Evolutionary conservation across 371 early-diverging fungal species (phyloP).

Genomic region (Parasitella parasitica): DNA sequence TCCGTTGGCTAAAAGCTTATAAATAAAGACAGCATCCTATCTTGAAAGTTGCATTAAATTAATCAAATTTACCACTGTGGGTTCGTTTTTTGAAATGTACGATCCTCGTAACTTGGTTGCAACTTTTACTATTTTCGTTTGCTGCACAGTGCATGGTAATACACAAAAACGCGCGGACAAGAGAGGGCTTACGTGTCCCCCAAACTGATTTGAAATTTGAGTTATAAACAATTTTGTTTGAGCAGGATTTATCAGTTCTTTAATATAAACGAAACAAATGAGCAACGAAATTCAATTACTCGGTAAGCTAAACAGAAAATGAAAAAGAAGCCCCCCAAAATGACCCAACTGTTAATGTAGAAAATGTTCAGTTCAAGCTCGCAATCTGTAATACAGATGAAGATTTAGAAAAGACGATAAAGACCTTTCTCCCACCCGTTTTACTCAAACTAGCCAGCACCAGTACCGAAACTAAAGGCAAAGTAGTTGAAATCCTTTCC

Average conservation of each 20-base stretch:
- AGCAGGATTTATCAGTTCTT: background rate
- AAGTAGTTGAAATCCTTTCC: constrained; percentile 72
- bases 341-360: constrained; percentile 27
- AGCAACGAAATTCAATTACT: constrained; percentile 43
- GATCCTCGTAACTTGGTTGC: too few relatives aligned
- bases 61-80: too few relatives aligned
- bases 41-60: background rate
- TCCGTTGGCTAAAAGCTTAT: too few relatives aligned
- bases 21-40: background rate
- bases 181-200: background rate
- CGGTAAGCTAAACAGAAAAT: constrained; percentile 13
- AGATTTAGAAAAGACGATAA: constrained; percentile 70
- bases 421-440: constrained; percentile 72
- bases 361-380: constrained; percentile 83
- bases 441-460: constrained; percentile 71
- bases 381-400: constrained; percentile 80
- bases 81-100: too few relatives aligned
- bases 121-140: too few relatives aligned
- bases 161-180: background rate
- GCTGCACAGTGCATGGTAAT: background rate
- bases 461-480: constrained; percentile 51
- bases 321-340: background rate
- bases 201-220: background rate
- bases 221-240: background rate
- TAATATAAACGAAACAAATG: constrained; percentile 3